Base-by-base conservation (phyloP, 805 yeast species). In the Saturnispora quitensis region DNA sequence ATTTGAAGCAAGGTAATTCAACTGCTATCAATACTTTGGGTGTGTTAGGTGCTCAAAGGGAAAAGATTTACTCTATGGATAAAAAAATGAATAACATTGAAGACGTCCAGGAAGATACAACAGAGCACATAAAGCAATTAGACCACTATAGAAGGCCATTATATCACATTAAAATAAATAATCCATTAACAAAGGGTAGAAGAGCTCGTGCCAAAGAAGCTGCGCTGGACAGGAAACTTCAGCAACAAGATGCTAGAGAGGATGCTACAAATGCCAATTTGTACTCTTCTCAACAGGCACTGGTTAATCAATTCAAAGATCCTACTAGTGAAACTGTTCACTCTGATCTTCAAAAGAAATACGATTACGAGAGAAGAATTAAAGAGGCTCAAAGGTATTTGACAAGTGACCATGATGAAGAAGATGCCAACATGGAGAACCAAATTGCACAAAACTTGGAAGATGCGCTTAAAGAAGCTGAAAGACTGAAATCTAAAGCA, bases 41-140 rank as follows among this genome's bases (percentile, higher is more conserved):
- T 28, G 80, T 88, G 80, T 75, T 93, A 47, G 99, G 99, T 25
- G 79, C 90, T n/a, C 98, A 93, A 67, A 82, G 93, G 52, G 97
- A 89, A 64, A 75, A 88, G 47, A 72, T 93, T 56, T 86, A 84
- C 65, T 81, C 80, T 61, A 82, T 90, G 20, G 97, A 93, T 64
- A 79, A 80, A 57, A 83, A 83, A 57, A 50, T 50, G 49, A 53
- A 51, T 43, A 53, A 55, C 45, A 71, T 91, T 58, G 79, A 86
- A 50, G 70, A 86, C 50, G 88, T 95, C 49, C 86, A 87, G 53
- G 73, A 81, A 58, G 78, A 86, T 50, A 95, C 95, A 5, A 89
- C 85, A 56, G 87, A 82, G 42, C 86, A 87, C 66, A 91, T 91
- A 35, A 77, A 76, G 49, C 90, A 90, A 61, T 75, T 91, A 60